Percentiles rank a stretch among this genome's conserved stretches.
phyloP scores from a whole-genome alignment of 805 yeast genomes.

The Cyberlindnera suaveolens region DNA sequence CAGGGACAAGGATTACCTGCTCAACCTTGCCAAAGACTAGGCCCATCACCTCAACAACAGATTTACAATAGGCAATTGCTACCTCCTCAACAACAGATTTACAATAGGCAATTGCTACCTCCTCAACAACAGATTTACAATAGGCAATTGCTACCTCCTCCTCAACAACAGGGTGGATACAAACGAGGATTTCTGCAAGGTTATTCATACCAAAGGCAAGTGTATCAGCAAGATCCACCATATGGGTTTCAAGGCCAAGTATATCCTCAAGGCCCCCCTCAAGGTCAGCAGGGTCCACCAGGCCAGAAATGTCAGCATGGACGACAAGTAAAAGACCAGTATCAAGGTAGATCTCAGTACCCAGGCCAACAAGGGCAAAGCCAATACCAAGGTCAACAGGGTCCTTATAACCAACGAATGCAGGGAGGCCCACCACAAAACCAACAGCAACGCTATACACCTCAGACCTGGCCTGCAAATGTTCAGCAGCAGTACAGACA shows the following conservation, averaged over 20 bases:
- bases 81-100: background rate
- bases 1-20: background rate
- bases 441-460: too few species aligned
- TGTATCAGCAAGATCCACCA: constrained; percentile 1
- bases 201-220: background rate
- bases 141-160: background rate
- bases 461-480: too few species aligned
- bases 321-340: too few species aligned
- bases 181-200: constrained; percentile 2
- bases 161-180: constrained; percentile 1
- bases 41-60: background rate
- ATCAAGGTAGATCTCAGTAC: too few species aligned
- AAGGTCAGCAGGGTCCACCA: constrained; percentile 1
- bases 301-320: background rate
- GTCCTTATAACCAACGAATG: too few species aligned
- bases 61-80: background rate
- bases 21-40: background rate
- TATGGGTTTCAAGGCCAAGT: background rate
- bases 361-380: too few species aligned
- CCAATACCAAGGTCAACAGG: too few species aligned
- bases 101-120: background rate
- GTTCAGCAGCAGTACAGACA: too few species aligned
- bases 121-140: background rate
- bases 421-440: too few species aligned
- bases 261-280: constrained; percentile 1